Percentiles rank a stretch among this genome's conserved stretches.
Conservation (phyloP, 805 yeast genomes). For the Isabelozyma gotoi region DNA sequence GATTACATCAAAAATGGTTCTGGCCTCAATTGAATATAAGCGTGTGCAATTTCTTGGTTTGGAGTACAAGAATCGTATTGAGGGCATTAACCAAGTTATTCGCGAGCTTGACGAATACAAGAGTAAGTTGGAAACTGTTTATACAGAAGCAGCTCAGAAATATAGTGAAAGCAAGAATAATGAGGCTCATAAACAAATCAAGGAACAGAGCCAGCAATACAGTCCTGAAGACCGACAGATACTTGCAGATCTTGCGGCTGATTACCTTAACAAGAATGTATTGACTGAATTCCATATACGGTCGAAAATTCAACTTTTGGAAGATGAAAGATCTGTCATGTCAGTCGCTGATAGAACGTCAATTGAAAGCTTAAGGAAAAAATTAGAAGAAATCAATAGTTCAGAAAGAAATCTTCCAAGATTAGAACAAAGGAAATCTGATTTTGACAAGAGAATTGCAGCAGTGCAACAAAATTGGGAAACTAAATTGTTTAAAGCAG, state of each 20-base stretch:
- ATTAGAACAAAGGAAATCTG: constrained; percentile 18
- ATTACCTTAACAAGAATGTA: constrained; percentile 29
- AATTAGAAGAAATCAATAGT: constrained; percentile 30
- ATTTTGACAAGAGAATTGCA: constrained; percentile 34
- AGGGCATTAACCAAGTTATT: constrained; percentile 21
- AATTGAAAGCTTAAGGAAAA: constrained; percentile 37
- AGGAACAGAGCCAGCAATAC: constrained; percentile 34
- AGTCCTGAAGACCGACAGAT: constrained; percentile 37
- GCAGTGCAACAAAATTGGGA: constrained; percentile 55
- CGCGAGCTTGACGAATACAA: constrained; percentile 26
- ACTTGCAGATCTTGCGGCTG: constrained; percentile 39
- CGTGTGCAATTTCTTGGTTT: constrained; percentile 12
- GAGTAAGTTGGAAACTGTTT: constrained; percentile 25
- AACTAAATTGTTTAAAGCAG: constrained; percentile 53
- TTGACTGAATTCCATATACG: constrained; percentile 40
- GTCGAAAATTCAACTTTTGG: constrained; percentile 42
- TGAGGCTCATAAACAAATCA: constrained; percentile 37
- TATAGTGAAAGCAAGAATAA: constrained; percentile 41
- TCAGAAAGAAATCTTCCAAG: constrained; percentile 41
- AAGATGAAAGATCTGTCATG: constrained; percentile 44
- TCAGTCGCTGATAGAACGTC: constrained; percentile 38
- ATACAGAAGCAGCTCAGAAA: constrained; percentile 30
- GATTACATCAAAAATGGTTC: constrained; percentile 18
- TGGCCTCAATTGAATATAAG: constrained; percentile 11
- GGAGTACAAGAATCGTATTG: constrained; percentile 17